Evolutionary conservation across 2,329 filamentous ascomycete genomes (phyloP), one percentile per base, ranked within the genome.

Genomic region (Grosmannia huntii): DNA sequence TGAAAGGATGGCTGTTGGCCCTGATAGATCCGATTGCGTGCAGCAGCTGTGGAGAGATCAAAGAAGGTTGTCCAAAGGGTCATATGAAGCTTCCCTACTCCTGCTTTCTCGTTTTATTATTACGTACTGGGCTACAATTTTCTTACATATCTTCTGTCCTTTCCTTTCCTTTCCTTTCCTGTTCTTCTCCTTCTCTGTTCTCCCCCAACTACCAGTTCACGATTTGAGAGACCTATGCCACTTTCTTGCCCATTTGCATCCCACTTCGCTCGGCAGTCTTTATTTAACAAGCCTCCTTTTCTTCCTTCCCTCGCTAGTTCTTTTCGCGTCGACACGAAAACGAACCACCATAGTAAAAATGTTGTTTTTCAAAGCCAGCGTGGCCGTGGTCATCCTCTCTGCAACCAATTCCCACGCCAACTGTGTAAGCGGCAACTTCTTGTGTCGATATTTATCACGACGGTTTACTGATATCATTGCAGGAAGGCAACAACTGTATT

Each of bases 401-500:
- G 57, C 53, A 5, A 52, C 46, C 46, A 46, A 52, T 27, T 31
- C 11, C 31, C 11, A 36, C 31, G 57, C 57, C 52, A 51, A 57
- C 36, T 57, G 56, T 53, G 56, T 57, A 48, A 48, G 56, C 44
- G 14, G 5, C 25, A 25, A 50, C 41, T 21, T 31, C 12, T 33
- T 19, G 28, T 28, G 28, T 28, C 50, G 5, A 19, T 31, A 4
- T 31, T 10, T 10, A 14, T 14, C 33, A 36, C 10, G 33, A 51
- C 25, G 19, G 49, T 28, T 21, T 10, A n/a, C 41, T 46, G 38
- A 55, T 38, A 55, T 11, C 14, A 36, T 28, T 19, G 6, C 56
- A 62, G 61, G 56, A 58, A 27, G 52, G 55, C 52, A 60, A 57
- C 52, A 55, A 57, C 52, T 62, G 61, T 38, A 57, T 62, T n/a